Evolutionary conservation across 2,329 filamentous ascomycete species (phyloP), one percentile per base, ranked within the genome.

Genomic region (Neofusicoccum sp.): DNA sequence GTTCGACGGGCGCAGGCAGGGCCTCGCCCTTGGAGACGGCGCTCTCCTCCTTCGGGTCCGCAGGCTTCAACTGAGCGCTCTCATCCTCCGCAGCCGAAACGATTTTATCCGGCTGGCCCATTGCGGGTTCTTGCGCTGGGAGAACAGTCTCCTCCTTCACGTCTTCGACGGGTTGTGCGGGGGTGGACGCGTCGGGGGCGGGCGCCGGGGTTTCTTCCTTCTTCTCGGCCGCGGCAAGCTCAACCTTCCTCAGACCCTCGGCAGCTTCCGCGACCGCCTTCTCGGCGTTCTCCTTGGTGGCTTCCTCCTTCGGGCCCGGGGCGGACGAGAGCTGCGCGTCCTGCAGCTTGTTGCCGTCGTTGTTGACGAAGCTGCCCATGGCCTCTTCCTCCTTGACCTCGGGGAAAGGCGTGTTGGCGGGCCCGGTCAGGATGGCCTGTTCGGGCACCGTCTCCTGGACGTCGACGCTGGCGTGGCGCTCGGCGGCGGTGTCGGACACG

Each of bases 21-120:
- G 71, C 75, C 40, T 73, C 65, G n/a, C 73, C 74, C 34, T 70
- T 75, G 48, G 75, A 73, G 12, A 78, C 71, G 38, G 71, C 68
- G 49, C 65, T 67, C 65, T 72, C 71, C 38, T 71, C 72, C 41
- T 74, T 74, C 4, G 73, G 71, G 38, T 76, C 72, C 33, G 74
- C 72, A 5, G 78, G 75, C 66, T 76, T 76, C 68, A 77, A 69
- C 7, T 67, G 63, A 9, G 68, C 72, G 11, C 75, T 70, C 61
- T 73, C 68, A 54, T 80, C 79, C 66, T 79, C 73, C 2, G 67
- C 78, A 34, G 69, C 75, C 20, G 76, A 76, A 8, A 70, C 71
- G 60, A 67, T 67, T 68, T 80, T 80, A 67, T 81, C 78, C 26
- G 76, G 76, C 47, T 78, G 78, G 11, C 70, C 72, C n/a, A 68